These are phyloP conservation scores for Syzygium oleosum DNA, from an alignment of 345 rosid genomes.

Conservation along the genomic window DNA sequence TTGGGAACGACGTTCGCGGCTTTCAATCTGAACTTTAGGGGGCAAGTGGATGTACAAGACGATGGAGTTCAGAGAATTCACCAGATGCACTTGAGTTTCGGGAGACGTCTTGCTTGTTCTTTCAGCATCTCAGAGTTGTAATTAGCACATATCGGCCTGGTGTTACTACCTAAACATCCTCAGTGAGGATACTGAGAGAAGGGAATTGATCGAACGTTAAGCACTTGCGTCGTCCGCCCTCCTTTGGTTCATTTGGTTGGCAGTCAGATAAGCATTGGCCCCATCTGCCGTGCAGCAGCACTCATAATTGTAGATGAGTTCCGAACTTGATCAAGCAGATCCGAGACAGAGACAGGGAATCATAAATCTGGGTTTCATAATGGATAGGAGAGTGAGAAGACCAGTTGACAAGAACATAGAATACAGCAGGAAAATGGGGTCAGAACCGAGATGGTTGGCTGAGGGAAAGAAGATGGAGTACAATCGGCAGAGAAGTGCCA, in stretches of 20 bases:
- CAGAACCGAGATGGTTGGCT: background rate
- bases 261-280: background rate
- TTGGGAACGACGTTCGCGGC: slow-evolving; percentile 10
- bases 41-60: background rate
- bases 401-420: background rate
- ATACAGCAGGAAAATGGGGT: background rate
- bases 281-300: background rate
- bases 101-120: background rate
- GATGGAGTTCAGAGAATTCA: background rate
- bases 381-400: slow-evolving; percentile 17
- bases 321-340: background rate
- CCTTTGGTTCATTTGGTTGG: background rate
- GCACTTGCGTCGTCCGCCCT: background rate
- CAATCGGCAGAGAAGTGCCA: slow-evolving; percentile 16
- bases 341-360: slow-evolving; percentile 2
- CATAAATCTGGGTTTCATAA: slow-evolving; percentile 14
- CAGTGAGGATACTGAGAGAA: fast-evolving
- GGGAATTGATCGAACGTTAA: background rate
- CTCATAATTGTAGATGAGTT: background rate
- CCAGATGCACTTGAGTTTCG: background rate
- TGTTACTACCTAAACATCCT: background rate
- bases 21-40: background rate
- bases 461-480: slow-evolving; percentile 19
- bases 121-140: background rate
- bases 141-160: background rate